Base-by-base conservation (phyloP, 257 asterid genomes). In the Catharanthus roseus region DNA sequence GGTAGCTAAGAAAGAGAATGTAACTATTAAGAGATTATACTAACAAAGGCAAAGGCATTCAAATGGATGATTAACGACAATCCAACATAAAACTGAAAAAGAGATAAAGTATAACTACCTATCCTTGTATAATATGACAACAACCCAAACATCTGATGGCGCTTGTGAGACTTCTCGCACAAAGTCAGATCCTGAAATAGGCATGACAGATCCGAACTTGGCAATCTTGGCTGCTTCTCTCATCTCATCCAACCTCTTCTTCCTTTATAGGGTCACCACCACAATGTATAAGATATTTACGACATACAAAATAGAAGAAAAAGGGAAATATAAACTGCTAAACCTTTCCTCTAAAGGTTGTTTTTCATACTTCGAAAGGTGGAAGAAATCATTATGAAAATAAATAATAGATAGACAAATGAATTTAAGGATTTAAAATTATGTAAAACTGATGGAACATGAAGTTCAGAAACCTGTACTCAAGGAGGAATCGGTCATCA, bases 401-500 rank as follows among this genome's bases (percentile, higher is more conserved):
- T 90, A 93, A 1, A 93, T 88, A 75, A 87, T 92, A 29, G 87
- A 81, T 0, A 95, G 92, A 36, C 53, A 11, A 51, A 54, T 34
- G 29, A 44, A 34, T 23, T 55, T 10, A 4, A 49, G 28, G 33
- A 0, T 0, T 13, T 29, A n/a, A n/a, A n/a, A n/a, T n/a, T n/a
- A n/a, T n/a, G n/a, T 12, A 3, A 21, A 57, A 42, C 3, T 4
- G 49, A 6, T 42, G 54, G 6, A 65, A 19, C 15, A 10, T 5
- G 5, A 49, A 45, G 23, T 18, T 11, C 2, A 23, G 72, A 3
- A 71, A 88, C 97, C 97, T 86, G 86, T 93, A 93, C 9, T 90
- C 91, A 67, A 89, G 85, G 29, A 93, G 95, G 79, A 93, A 90
- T 0, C 96, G 92, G n/a, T n/a, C n/a, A 75, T 93, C 96, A 34